phyloP scores from a whole-genome alignment of 768 basidiomycete genomes.

The Mycena latifolia region DNA sequence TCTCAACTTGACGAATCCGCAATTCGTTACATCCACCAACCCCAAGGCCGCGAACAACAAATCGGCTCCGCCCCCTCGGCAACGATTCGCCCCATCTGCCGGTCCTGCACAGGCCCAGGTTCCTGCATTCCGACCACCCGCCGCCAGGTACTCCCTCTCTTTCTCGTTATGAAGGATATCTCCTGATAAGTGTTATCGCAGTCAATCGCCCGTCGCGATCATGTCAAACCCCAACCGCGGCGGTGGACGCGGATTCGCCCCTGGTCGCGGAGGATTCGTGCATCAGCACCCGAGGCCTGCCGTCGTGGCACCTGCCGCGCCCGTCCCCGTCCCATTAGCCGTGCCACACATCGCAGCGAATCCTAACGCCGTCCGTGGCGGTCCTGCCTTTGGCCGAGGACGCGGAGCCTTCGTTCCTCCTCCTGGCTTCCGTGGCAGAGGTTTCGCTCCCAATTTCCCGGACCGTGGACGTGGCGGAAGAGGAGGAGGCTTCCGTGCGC shows the following conservation, averaged over 20 bases:
- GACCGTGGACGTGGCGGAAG: slow-evolving; percentile 28
- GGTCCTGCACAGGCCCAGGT: slow-evolving; percentile 59
- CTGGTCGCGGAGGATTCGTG: slow-evolving; percentile 18
- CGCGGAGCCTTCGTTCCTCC: slow-evolving; percentile 26
- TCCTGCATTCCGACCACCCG: slow-evolving; percentile 76
- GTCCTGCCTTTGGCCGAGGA: slow-evolving; percentile 23
- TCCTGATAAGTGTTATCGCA: slow-evolving; percentile 32
- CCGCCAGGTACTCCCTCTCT: slow-evolving; percentile 46
- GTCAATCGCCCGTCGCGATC: slow-evolving; percentile 67
- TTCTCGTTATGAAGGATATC: slow-evolving; percentile 4
- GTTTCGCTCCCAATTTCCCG: slow-evolving; percentile 27
- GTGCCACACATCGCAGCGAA: slow-evolving; percentile 2
- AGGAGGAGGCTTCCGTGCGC: slow-evolving; percentile 33
- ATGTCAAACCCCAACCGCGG: slow-evolving; percentile 83
- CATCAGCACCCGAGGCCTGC: slow-evolving; percentile 14
- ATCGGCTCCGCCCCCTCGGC: slow-evolving; percentile 76
- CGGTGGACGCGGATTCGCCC: slow-evolving; percentile 35
- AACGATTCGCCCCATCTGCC: slow-evolving; percentile 61
- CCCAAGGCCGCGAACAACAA: slow-evolving; percentile 63
- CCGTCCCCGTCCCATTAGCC: neutral
- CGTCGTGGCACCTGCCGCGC: neutral
- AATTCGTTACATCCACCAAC: slow-evolving; percentile 85
- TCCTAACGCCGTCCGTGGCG: slow-evolving; percentile 21
- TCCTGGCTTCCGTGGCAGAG: slow-evolving; percentile 30
- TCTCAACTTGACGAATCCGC: slow-evolving; percentile 88